These are phyloP conservation scores for Desmodesmus armatus DNA, from an alignment of 139 green algal genomes.

Conservation along the genomic window DNA sequence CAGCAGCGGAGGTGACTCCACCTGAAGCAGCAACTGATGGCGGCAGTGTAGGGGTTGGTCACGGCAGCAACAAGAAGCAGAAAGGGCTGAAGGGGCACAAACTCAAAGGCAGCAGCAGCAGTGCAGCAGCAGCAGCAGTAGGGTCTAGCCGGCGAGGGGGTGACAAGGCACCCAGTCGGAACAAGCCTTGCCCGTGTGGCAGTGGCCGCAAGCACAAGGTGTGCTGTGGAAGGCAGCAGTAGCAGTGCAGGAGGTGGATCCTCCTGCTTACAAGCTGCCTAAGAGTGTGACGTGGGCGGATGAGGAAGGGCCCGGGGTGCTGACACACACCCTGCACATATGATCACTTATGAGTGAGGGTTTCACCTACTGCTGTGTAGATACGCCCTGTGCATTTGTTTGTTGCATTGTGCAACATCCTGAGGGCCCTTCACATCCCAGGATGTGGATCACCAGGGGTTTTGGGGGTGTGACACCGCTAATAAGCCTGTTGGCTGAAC, in stretches of 20 bases:
- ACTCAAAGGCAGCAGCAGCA: conserved; percentile 5
- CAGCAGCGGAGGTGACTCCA: background rate
- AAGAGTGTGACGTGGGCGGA: too few species aligned
- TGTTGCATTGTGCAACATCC: too few species aligned
- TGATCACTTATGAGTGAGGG: too few species aligned
- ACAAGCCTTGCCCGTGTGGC: conserved; percentile 62
- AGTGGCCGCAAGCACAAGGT: conserved; percentile 65
- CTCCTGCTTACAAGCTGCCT: too few species aligned
- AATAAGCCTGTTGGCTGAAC: too few species aligned
- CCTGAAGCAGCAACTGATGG: background rate
- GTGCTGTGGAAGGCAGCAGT: conserved; percentile 57
- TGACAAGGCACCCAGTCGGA: conserved; percentile 46
- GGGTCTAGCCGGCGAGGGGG: background rate
- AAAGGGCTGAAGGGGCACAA: background rate
- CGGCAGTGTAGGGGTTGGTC: background rate
- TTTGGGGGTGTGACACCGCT: too few species aligned
- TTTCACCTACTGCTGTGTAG: too few species aligned
- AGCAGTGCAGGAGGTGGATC: conserved; percentile 7
- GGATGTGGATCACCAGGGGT: too few species aligned
- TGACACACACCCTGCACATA: too few species aligned
- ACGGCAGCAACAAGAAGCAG: background rate
- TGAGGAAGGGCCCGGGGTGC: too few species aligned
- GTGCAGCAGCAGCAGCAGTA: background rate
- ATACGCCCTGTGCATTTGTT: too few species aligned
- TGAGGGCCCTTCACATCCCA: too few species aligned